These are phyloP conservation scores for Elsinoe fawcettii DNA, from an alignment of 2,329 filamentous ascomycete species.

Conservation along the genomic window DNA sequence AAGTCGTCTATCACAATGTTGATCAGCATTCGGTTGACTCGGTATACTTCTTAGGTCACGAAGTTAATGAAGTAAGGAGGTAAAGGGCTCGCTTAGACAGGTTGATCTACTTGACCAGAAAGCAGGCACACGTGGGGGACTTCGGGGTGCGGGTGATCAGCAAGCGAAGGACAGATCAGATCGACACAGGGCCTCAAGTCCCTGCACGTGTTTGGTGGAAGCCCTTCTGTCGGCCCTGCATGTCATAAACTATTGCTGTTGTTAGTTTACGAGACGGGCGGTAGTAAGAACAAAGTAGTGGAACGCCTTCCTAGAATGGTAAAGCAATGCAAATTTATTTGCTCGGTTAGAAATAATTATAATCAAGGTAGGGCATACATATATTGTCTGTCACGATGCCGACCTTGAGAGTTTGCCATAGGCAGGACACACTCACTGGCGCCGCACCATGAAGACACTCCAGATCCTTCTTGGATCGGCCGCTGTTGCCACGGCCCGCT, in stretches of 20 bases:
- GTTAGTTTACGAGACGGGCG: not conserved
- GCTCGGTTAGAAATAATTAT: not conserved
- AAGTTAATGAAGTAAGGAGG: not conserved
- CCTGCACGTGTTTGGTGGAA: not conserved
- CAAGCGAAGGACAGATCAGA: conserved; percentile 6
- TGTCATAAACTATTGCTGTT: not conserved
- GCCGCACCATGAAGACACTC: not conserved
- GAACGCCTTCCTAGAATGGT: conserved; percentile 2
- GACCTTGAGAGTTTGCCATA: not conserved
- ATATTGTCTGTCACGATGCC: not conserved
- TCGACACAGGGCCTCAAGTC: conserved; percentile 5
- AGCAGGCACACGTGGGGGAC: not conserved
- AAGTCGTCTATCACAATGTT: not conserved
- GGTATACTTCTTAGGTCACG: not conserved
- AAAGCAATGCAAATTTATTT: not conserved
- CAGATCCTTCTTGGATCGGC: not conserved
- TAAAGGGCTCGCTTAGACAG: not conserved
- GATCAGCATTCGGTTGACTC: not conserved
- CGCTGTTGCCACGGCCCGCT: not conserved
- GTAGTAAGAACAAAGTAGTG: not conserved
- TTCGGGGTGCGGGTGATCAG: not conserved
- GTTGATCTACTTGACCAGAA: not conserved
- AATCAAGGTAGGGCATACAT: conserved; percentile 5
- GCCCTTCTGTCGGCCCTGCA: not conserved
- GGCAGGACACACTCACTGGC: not conserved